A percentile compares a stretch with the other conserved stretches of the same genome.
Conservation (phyloP, 208 protist genomes). For the Angomonas ambiguus region DNA sequence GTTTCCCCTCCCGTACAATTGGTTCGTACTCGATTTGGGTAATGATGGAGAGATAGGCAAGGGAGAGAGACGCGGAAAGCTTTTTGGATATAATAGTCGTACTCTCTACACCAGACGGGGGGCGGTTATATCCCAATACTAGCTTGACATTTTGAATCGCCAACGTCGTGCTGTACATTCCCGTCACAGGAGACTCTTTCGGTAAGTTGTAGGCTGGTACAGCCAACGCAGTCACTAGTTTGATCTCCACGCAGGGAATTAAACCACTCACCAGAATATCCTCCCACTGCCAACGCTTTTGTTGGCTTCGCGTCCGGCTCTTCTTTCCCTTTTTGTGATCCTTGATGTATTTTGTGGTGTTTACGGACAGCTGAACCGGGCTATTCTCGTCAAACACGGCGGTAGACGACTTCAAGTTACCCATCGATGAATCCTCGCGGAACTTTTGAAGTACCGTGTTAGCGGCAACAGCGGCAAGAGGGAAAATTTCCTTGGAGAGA, state of each 20-base stretch:
- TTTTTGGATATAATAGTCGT: conserved; percentile 19
- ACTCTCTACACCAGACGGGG: conserved; percentile 46
- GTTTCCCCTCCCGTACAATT: conserved; percentile 51
- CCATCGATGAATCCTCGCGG: neutral
- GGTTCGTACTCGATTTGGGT: conserved; percentile 84
- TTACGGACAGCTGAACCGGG: conserved; percentile 1
- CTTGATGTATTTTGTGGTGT: conserved; percentile 9
- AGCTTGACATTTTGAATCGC: conserved; percentile 40
- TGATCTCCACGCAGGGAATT: conserved; percentile 64
- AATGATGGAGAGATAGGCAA: conserved; percentile 52
- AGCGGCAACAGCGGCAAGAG: conserved; percentile 18
- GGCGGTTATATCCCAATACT: conserved; percentile 43
- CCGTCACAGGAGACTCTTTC: conserved; percentile 13
- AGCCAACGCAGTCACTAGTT: conserved; percentile 49
- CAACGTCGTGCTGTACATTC: conserved; percentile 67
- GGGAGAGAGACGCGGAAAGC: conserved; percentile 44
- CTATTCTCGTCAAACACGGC: neutral
- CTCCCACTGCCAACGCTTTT: conserved; percentile 79
- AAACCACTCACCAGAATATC: conserved; percentile 58
- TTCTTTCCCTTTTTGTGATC: conserved; percentile 21
- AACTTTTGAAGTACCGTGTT: conserved; percentile 9
- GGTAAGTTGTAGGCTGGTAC: conserved; percentile 46
- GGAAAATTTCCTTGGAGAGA: conserved; percentile 41
- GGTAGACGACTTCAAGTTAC: neutral
- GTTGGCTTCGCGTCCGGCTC: conserved; percentile 56